Evolutionary conservation across 768 basidiomycete genomes (phyloP).

Genomic region (Podaxis carcinomalis): DNA sequence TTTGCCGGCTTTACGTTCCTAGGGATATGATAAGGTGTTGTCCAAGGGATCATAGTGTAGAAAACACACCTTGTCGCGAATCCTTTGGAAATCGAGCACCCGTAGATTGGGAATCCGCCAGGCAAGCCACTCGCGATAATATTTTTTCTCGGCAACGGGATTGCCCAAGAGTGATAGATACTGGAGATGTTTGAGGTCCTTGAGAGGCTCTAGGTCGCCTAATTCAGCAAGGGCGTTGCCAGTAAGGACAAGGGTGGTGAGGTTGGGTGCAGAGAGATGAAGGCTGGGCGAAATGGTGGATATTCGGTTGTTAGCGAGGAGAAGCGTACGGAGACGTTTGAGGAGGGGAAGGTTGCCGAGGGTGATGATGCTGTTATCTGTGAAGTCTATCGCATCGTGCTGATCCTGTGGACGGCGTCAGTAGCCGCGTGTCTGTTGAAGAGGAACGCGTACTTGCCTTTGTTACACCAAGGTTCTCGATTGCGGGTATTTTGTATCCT

Average conservation of each 20-base stretch:
- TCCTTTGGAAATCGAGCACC: constrained; percentile 93
- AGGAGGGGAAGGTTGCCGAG: constrained; percentile 86
- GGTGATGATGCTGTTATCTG: constrained; percentile 81
- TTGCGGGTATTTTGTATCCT: constrained; percentile 93
- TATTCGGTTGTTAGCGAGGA: constrained; percentile 90
- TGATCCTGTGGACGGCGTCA: constrained; percentile 57
- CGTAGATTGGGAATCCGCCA: constrained; percentile 83
- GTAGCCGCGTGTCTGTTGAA: constrained; percentile 12
- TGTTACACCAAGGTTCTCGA: constrained; percentile 95
- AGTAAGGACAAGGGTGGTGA: constrained; percentile 77
- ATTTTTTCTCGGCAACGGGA: constrained; percentile 87
- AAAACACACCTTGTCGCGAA: constrained; percentile 85
- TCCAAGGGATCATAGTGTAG: constrained; percentile 24
- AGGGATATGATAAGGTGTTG: background rate
- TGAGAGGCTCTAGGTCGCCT: constrained; percentile 82
- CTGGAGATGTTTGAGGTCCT: constrained; percentile 68
- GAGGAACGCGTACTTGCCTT: constrained; percentile 45
- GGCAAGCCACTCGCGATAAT: constrained; percentile 95
- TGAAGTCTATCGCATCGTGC: constrained; percentile 91
- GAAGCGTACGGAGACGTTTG: constrained; percentile 77
- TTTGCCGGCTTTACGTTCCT: constrained; percentile 80
- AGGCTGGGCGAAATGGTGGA: constrained; percentile 77
- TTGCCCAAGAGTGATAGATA: constrained; percentile 78
- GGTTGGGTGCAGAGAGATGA: constrained; percentile 79
- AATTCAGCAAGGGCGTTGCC: constrained; percentile 79